Base-by-base conservation (phyloP, 2,329 filamentous ascomycete genomes). In the Hymenotorrendiella dingleyae region DNA sequence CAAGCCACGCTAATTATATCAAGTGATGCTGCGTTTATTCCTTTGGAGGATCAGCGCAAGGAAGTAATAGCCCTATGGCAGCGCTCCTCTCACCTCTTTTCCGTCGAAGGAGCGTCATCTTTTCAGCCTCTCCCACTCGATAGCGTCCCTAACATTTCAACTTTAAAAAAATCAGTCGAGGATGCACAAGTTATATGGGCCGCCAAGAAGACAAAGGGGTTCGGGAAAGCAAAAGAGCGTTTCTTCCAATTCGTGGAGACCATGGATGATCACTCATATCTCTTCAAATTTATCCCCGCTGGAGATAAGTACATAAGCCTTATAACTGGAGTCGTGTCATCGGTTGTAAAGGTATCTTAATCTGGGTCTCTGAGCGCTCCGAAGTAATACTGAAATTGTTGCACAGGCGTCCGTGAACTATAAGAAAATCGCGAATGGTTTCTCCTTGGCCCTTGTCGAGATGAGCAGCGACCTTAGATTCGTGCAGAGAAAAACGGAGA, bases 391-490 rank as follows among this genome's bases (percentile, higher is more conserved):
- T n/a, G n/a, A n/a, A n/a, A n/a, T n/a, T n/a, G n/a, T n/a, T n/a
- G n/a, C n/a, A 38, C 16, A 24, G 21, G 24, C 21, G 5, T 38
- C 36, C 6, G 36, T 17, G 7, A 21, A 23, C 14, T 17, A 38
- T 20, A 14, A 38, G 17, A 23, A 38, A 7, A 38, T 24, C 2
- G 21, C 21, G 7, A 23, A 38, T 17, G 36, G 36, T 8, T 28
- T 38, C 14, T 26, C 36, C 11, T 23, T 11, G 6, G 36, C 36
- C 4, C 23, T 38, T 4, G 36, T n/a, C 11, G 36, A 38, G 12
- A 38, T 38, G n/a, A 38, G 36, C 23, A n/a, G 4, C 17, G 36
- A 38, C 16, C 14, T 38, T 21, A 38, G 24, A 19, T 38, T 38
- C n/a, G 28, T 23, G 8, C 21, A 24, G 23, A 38, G 23, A 27